Conservation (phyloP, 805 yeast genomes). For the Pichia membranifaciens region DNA sequence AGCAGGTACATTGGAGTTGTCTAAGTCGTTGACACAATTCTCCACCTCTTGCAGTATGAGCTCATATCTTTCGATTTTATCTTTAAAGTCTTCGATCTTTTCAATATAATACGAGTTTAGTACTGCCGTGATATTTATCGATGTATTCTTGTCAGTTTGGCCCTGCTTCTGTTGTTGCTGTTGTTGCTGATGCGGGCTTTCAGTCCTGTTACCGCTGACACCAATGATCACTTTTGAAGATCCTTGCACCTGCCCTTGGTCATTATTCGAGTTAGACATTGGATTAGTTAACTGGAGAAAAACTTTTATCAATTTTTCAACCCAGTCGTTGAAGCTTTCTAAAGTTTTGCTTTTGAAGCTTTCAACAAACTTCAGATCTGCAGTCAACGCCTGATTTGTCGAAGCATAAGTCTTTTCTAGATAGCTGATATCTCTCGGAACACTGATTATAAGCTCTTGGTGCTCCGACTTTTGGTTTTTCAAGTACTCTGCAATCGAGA, state of each 20-base stretch:
- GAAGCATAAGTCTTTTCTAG: constrained; percentile 55
- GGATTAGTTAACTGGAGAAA: constrained; percentile 33
- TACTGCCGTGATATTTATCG: constrained; percentile 47
- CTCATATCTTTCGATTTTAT: constrained; percentile 45
- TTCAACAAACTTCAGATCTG: constrained; percentile 42
- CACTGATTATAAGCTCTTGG: constrained; percentile 55
- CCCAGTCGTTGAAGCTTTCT: constrained; percentile 35
- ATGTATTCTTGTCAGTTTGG: constrained; percentile 17
- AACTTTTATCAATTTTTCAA: constrained; percentile 33
- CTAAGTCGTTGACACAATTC: constrained; percentile 55
- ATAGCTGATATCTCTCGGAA: constrained; percentile 67
- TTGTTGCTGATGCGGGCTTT: constrained; percentile 11
- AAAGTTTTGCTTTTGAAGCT: constrained; percentile 37
- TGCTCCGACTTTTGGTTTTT: constrained; percentile 60
- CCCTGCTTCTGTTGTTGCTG: constrained; percentile 23
- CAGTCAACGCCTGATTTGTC: constrained; percentile 56
- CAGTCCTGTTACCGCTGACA: constrained; percentile 27
- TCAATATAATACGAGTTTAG: constrained; percentile 45
- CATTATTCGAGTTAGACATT: constrained; percentile 22
- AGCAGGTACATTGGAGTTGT: constrained; percentile 28
- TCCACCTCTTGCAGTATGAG: constrained; percentile 51
- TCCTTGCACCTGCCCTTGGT: constrained; percentile 20
- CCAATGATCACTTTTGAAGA: constrained; percentile 26
- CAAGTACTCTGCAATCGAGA: constrained; percentile 62
- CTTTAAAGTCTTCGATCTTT: constrained; percentile 36